Percentiles rank a stretch among this genome's conserved stretches.
phyloP scores from a whole-genome alignment of 2,329 filamentous ascomycete species.

The Clathrospora elynae region DNA sequence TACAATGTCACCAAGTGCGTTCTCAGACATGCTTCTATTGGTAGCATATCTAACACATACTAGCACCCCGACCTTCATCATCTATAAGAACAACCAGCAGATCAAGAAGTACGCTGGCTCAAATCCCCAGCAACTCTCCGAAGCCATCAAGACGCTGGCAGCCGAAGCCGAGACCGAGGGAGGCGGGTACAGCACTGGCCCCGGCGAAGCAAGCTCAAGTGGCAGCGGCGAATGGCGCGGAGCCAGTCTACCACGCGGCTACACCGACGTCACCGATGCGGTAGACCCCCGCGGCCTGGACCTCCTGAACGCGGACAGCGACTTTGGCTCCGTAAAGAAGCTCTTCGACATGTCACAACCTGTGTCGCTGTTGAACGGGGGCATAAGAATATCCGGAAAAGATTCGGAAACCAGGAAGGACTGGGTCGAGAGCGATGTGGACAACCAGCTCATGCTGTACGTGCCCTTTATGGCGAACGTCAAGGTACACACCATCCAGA shows the following conservation, averaged over 20 bases:
- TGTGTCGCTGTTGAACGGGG: conserved; percentile 59
- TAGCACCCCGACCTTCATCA: conserved; percentile 87
- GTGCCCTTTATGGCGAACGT: conserved; percentile 85
- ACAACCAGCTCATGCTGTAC: conserved; percentile 94
- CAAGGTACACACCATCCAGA: conserved; percentile 85
- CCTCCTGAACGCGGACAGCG: conserved; percentile 82
- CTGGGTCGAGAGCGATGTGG: conserved; percentile 95
- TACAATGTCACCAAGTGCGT: conserved; percentile 72
- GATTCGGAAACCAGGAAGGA: conserved; percentile 64
- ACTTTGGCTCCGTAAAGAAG: conserved; percentile 72
- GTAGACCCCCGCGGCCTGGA: conserved; percentile 81
- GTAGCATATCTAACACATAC: conserved; percentile 15
- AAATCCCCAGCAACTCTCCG: conserved; percentile 71
- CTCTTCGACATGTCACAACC: conserved; percentile 76
- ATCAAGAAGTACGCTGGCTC: conserved; percentile 75
- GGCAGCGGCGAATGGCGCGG: conserved; percentile 69
- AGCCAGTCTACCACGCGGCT: conserved; percentile 75
- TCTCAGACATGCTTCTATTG: conserved; percentile 2
- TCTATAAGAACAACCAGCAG: conserved; percentile 71
- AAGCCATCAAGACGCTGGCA: conserved; percentile 72
- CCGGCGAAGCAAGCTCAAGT: conserved; percentile 51
- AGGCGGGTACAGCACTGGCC: conserved; percentile 50
- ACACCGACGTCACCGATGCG: conserved; percentile 80
- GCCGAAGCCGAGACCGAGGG: conserved; percentile 63
- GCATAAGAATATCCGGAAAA: conserved; percentile 62